phyloP scores from a whole-genome alignment of 495 filamentous ascomycete species.

The Trypethelium eluteriae region DNA sequence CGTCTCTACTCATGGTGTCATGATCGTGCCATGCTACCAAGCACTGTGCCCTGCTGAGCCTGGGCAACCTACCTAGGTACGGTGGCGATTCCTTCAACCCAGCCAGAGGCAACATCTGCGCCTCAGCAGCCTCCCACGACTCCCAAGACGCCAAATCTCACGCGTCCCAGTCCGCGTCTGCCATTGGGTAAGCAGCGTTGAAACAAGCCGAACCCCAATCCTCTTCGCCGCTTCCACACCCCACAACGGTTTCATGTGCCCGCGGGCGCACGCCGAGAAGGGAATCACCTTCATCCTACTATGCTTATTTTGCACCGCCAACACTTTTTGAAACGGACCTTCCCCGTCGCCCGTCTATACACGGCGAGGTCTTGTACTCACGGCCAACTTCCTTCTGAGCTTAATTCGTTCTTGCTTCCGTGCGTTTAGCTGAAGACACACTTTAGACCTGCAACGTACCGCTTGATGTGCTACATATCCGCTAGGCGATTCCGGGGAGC shows the following conservation, averaged over 20 bases:
- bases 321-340: background rate
- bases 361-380: too few species aligned
- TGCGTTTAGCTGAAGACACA: background rate
- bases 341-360: background rate
- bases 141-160: background rate
- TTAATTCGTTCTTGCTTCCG: background rate
- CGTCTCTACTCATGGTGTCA: background rate
- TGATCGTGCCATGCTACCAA: too few species aligned
- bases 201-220: conserved; percentile 2
- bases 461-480: background rate
- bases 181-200: background rate
- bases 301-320: conserved; percentile 3
- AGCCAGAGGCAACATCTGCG: background rate
- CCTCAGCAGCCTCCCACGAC: too few species aligned
- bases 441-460: background rate
- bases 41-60: background rate
- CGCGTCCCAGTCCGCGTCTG: background rate
- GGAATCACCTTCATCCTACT: background rate
- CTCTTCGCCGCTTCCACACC: background rate
- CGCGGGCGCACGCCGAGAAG: background rate
- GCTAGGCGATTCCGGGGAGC: background rate
- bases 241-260: background rate
- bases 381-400: too few species aligned
- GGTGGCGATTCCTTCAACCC: background rate
- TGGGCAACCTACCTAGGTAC: background rate